Conservation (phyloP, 176 grass and related monocot species). For the Avena insularis region DNA sequence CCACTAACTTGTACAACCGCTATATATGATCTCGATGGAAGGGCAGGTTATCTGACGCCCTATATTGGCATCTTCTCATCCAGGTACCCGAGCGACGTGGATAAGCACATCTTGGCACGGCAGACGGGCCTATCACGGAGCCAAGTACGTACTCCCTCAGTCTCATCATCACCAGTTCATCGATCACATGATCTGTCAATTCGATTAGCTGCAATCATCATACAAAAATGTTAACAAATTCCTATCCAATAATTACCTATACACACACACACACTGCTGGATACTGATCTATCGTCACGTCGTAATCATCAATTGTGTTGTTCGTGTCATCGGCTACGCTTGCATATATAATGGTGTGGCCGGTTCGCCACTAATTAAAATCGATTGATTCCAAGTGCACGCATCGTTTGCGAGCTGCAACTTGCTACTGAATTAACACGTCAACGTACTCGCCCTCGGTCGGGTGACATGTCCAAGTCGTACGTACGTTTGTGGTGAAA, state of each 20-base stretch:
- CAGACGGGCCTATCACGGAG: conserved; percentile 78
- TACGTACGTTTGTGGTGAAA: background rate
- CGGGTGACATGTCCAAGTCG: conserved; percentile 53
- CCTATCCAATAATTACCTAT: conserved; percentile 12
- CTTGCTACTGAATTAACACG: background rate
- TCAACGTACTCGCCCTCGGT: conserved; percentile 19
- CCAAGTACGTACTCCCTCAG: conserved; percentile 52
- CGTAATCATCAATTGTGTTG: conserved; percentile 32
- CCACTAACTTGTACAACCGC: background rate
- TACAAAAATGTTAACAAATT: conserved; percentile 37
- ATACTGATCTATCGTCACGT: conserved; percentile 36
- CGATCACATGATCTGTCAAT: background rate
- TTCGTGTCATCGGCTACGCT: conserved; percentile 4
- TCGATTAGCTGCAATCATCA: conserved; percentile 9
- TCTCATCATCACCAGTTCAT: background rate
- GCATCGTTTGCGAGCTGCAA: background rate
- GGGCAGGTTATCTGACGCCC: background rate
- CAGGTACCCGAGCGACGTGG: conserved; percentile 84
- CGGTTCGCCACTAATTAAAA: conserved; percentile 38
- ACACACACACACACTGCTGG: conserved; percentile 3
- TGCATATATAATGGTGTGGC: conserved; percentile 10
- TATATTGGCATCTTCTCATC: conserved; percentile 31
- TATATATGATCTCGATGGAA: conserved; percentile 3
- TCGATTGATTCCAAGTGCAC: conserved; percentile 40
- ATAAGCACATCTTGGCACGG: conserved; percentile 82